Evolutionary conservation across 495 filamentous ascomycete genomes (phyloP).

Genomic region (Hypoxylon fuscum): DNA sequence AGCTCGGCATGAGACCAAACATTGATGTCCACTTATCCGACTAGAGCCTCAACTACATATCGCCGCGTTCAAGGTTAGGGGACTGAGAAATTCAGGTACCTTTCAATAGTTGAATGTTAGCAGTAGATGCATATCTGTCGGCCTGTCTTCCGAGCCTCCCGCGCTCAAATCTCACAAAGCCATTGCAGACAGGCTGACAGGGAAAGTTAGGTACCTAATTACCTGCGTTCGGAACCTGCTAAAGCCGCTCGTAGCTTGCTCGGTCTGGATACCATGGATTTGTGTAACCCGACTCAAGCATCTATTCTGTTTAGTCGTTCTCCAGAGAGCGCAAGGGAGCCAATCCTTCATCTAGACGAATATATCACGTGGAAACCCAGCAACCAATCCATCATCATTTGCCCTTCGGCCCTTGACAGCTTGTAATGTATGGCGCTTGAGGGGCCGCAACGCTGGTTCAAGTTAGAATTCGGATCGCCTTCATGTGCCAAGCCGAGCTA

Average conservation of each 20-base stretch:
- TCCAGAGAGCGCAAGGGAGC: slow-evolving; percentile 2
- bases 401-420: slow-evolving; percentile 3
- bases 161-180: not conserved
- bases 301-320: not conserved
- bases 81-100: too few species aligned
- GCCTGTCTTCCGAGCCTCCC: not conserved
- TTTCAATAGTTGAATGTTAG: not conserved
- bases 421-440: slow-evolving; percentile 6
- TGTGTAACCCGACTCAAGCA: not conserved
- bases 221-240: slow-evolving; percentile 4
- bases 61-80: not conserved
- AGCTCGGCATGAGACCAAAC: too few species aligned
- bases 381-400: slow-evolving; percentile 24
- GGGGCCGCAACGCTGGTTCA: slow-evolving; percentile 5
- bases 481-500: slow-evolving; percentile 30
- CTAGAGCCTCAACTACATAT: slow-evolving; percentile 1
- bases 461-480: slow-evolving; percentile 14
- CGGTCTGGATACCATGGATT: not conserved
- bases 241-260: slow-evolving; percentile 1
- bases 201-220: not conserved
- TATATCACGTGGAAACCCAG: slow-evolving; percentile 24
- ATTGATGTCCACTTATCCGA: not conserved
- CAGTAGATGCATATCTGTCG: not conserved
- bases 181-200: not conserved
- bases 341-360: slow-evolving; percentile 4